Evolutionary conservation across 345 rosid genomes (phyloP).

Genomic region (Bruguiera gymnorhiza): DNA sequence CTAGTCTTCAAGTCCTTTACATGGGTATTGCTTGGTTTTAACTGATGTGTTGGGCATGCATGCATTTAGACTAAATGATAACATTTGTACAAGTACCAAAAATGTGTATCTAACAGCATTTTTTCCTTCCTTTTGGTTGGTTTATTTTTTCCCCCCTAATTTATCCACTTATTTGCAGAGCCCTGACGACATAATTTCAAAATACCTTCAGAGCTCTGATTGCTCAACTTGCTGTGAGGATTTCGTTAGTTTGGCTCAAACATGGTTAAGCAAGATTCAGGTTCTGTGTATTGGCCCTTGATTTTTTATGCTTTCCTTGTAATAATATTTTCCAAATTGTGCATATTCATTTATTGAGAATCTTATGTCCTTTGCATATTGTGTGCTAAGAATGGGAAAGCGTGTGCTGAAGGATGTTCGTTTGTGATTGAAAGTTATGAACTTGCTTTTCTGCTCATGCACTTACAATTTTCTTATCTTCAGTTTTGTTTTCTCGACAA

Average conservation of each 20-base stretch:
- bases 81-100: too few relatives aligned
- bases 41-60: background rate
- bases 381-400: too few relatives aligned
- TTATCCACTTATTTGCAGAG: constrained; percentile 47
- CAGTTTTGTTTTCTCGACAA: too few relatives aligned
- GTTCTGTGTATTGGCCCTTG: constrained; percentile 23
- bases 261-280: constrained; percentile 78
- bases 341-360: too few relatives aligned
- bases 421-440: too few relatives aligned
- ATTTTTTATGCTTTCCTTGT: background rate
- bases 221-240: constrained; percentile 73
- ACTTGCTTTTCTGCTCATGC: too few relatives aligned
- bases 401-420: too few relatives aligned
- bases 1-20: constrained; percentile 1
- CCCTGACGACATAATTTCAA: constrained; percentile 76
- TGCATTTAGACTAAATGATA: too few relatives aligned
- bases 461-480: too few relatives aligned
- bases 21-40: background rate
- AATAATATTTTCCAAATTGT: too few relatives aligned
- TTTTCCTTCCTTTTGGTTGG: background rate
- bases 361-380: too few relatives aligned
- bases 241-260: constrained; percentile 69
- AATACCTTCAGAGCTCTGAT: constrained; percentile 55
- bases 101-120: too few relatives aligned
- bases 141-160: constrained; percentile 16